Evolutionary conservation across 1,284 basidiomycete genomes (phyloP), one percentile per base, ranked within the genome.

Genomic region (Cerioporus squamosus): DNA sequence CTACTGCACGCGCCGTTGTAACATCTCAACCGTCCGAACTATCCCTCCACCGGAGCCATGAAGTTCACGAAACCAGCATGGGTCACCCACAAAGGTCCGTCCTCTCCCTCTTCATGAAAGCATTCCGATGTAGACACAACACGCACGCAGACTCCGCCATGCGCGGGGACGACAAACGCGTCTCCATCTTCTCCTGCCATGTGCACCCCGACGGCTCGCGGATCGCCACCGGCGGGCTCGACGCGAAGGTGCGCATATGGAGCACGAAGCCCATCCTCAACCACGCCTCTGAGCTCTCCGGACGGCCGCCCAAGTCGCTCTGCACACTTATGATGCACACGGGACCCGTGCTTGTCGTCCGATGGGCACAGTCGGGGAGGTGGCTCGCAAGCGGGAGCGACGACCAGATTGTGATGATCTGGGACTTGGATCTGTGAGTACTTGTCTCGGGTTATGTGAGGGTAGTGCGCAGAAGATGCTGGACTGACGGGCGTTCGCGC

Each of bases 161-260:
- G 66, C 63, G 63, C 59, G 67, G 66, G 29, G 71, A 73, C 59
- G 68, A 72, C 63, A 94, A 95, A 67, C 85, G 87, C 51, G 79
- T 90, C 29, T 91, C 95, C 20, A 97, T 99, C 68, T 98, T 96
- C 80, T 93, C 93, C 24, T 84, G 97, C 20, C 88, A 94, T 64
- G 93, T 98, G 12, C 96, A 98, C 72, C 97, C 97, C 0, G 97
- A 99, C 70, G 94, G 94, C 61, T 95, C 94, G 39, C 86, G 97
- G 24, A 88, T 99, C 60, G 97, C 97, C 9, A 99, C 97, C 1
- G 97, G 95, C 20, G 96, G 97, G 15, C 81, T 98, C 45, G 95
- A 98, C 74, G 90, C 93, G 48, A 97, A 97, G 80, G 88, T 99
- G 64, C 91, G 95, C 61, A 95, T 99, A 74, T 99, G 97, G 97